A percentile compares a stretch with the other conserved stretches of the same genome.
Conservation (phyloP, 2,329 filamentous ascomycete species). For the Fusarium brevicatenulatum region DNA sequence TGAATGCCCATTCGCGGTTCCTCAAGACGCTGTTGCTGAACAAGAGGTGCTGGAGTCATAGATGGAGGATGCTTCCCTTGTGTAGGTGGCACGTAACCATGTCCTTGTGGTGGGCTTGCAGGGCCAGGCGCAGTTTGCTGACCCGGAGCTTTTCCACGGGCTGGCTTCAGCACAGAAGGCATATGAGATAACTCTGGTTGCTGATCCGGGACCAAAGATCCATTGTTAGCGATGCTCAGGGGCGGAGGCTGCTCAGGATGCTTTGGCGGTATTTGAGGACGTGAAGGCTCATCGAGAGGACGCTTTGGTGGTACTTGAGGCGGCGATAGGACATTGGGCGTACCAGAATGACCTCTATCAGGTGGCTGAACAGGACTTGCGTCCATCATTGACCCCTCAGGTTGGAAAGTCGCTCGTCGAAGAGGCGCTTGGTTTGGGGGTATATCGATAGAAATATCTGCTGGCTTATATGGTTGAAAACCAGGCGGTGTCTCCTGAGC, state of each 20-base stretch:
- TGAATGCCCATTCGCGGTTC: conserved; percentile 38
- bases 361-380: conserved; percentile 28
- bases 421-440: conserved; percentile 10
- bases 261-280: conserved; percentile 8
- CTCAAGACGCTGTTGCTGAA: conserved; percentile 28
- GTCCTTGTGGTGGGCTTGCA: conserved; percentile 9
- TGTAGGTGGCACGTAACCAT: conserved; percentile 37
- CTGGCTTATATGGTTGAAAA: conserved; percentile 35
- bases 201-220: conserved; percentile 2
- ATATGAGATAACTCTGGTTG: conserved; percentile 29
- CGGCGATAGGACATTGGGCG: conserved; percentile 40
- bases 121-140: conserved; percentile 8
- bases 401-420: conserved; percentile 40
- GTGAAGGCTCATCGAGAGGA: conserved; percentile 13
- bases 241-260: background rate
- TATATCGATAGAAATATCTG: conserved; percentile 1
- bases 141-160: conserved; percentile 28
- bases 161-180: conserved; percentile 41
- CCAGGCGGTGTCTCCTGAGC: background rate
- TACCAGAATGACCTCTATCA: conserved; percentile 31
- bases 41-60: conserved; percentile 40
- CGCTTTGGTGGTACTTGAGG: conserved; percentile 36
- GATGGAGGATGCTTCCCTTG: conserved; percentile 39
- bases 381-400: conserved; percentile 39
- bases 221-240: background rate